Conservation (phyloP, 345 rosid genomes). For the Abelmoschus esculentus region DNA sequence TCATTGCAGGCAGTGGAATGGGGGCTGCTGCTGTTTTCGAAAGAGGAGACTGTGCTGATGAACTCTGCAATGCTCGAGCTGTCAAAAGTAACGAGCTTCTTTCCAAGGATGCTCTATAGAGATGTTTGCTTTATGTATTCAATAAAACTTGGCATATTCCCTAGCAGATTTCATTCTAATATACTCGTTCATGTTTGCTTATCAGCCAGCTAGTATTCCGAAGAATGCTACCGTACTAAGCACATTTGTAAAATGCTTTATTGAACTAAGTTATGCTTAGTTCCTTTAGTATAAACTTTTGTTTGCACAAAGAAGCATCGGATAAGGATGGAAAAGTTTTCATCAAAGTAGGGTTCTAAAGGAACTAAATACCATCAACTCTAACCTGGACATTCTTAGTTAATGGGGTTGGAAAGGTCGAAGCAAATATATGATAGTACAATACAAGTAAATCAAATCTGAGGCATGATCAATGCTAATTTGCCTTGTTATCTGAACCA, state of each 20-base stretch:
- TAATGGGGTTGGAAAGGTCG: too few relatives aligned
- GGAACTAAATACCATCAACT: neutral
- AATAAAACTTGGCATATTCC: neutral
- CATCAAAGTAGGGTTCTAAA: too few relatives aligned
- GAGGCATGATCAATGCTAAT: too few relatives aligned
- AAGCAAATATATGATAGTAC: too few relatives aligned
- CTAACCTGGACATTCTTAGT: too few relatives aligned
- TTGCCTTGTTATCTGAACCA: neutral
- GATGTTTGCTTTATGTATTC: neutral
- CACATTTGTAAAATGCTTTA: too few relatives aligned
- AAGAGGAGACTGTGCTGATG: slow-evolving; percentile 65
- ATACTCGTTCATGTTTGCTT: neutral
- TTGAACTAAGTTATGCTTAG: too few relatives aligned
- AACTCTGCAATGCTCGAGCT: slow-evolving; percentile 36
- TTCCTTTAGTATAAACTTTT: too few relatives aligned
- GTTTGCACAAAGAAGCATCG: too few relatives aligned
- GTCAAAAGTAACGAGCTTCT: slow-evolving; percentile 24
- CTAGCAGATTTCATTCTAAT: neutral
- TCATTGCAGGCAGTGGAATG: slow-evolving; percentile 61
- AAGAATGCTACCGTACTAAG: neutral
- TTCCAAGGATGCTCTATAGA: slow-evolving; percentile 33
- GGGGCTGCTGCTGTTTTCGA: slow-evolving; percentile 90
- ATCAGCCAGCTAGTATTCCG: neutral
- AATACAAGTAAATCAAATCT: too few relatives aligned
- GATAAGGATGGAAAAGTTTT: too few relatives aligned